These are phyloP conservation scores for Leptographium flavum DNA, from an alignment of 2,329 filamentous ascomycete species.

Conservation along the genomic window DNA sequence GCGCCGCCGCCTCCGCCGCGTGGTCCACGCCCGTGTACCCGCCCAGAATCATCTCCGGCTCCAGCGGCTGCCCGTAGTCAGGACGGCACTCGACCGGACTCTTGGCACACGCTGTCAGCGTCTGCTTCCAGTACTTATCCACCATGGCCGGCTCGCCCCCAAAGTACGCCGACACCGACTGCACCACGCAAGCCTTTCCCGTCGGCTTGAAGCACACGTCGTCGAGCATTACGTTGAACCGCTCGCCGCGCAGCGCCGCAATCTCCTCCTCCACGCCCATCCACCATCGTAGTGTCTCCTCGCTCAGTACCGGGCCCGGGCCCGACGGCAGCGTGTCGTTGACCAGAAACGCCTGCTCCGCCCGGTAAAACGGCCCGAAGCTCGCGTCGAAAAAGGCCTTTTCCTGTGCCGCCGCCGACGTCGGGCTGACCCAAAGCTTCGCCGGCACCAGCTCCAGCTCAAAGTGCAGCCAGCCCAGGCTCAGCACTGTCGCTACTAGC, in stretches of 20 bases:
- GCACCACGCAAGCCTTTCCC: slow-evolving; percentile 77
- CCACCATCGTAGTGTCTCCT: slow-evolving; percentile 89
- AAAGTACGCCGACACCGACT: slow-evolving; percentile 87
- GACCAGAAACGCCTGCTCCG: slow-evolving; percentile 85
- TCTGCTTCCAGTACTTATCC: slow-evolving; percentile 56
- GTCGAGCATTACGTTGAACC: slow-evolving; percentile 54
- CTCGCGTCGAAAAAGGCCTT: slow-evolving; percentile 87
- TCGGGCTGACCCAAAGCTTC: slow-evolving; percentile 89
- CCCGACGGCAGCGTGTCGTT: slow-evolving; percentile 59
- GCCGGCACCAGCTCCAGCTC: slow-evolving; percentile 84
- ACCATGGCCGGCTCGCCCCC: slow-evolving; percentile 49
- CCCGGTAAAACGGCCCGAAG: slow-evolving; percentile 91
- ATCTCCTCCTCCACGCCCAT: slow-evolving; percentile 75
- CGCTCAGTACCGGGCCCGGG: slow-evolving; percentile 66
- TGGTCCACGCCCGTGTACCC: slow-evolving; percentile 54
- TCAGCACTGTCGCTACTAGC: slow-evolving; percentile 63
- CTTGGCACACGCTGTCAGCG: slow-evolving; percentile 58
- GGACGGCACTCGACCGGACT: slow-evolving; percentile 78
- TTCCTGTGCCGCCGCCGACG: slow-evolving; percentile 78
- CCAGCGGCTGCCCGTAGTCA: slow-evolving; percentile 76
- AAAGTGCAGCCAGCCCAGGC: slow-evolving; percentile 78
- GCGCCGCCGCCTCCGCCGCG: slow-evolving; percentile 59
- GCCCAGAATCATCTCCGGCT: slow-evolving; percentile 73
- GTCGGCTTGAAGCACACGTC: slow-evolving; percentile 93
- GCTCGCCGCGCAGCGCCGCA: slow-evolving; percentile 52